Base-by-base conservation (phyloP, 2,329 filamentous ascomycete species). In the Xylariaceae sp. region DNA sequence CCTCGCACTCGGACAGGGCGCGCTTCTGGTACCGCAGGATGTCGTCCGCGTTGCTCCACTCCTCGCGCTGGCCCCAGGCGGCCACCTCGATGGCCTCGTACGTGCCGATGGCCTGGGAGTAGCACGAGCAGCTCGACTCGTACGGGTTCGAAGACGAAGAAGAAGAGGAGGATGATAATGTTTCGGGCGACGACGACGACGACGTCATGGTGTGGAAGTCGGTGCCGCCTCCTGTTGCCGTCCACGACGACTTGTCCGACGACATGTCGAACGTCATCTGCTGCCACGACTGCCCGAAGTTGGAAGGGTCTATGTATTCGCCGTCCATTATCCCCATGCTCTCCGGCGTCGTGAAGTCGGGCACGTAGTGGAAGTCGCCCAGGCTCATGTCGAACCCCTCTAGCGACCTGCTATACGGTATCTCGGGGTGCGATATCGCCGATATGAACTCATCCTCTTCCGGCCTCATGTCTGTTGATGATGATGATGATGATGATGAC, bases 21-120 rank as follows among this genome's bases (percentile, higher is more conserved):
- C 40, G 43, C 29, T 48, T 48, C 36, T 48, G 46, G 27, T 43
- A 40, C 18, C 38, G 43, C 21, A 48, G 34, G 18, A 48, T 44
- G 18, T 48, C 44, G 23, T 44, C 40, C 14, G 43, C 36, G 23
- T 48, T 46, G 12, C 34, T 37, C 34, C 31, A 40, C n/a, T 37
- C 36, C 19, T 48, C 46, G 7, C 38, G 36, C 9, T 44, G 46
- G 5, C 34, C 36, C 46, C 46, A 48, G 6, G 40, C 35, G 15
- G 43, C 40, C n/a, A 47, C 29, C 21, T 48, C 46, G 18, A 48
- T 47, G 18, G 44, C 38, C 15, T 48, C 46, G 21, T 47, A 36
- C 17, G 43, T 47, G 34, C 27, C 38, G n/a, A 44, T 23, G 9
- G 44, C 46, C 26, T 39, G 46, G 9, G 34, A 41, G 36, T 44